phyloP scores from a whole-genome alignment of 441 rosid genomes.

The Geranium incanum region DNA sequence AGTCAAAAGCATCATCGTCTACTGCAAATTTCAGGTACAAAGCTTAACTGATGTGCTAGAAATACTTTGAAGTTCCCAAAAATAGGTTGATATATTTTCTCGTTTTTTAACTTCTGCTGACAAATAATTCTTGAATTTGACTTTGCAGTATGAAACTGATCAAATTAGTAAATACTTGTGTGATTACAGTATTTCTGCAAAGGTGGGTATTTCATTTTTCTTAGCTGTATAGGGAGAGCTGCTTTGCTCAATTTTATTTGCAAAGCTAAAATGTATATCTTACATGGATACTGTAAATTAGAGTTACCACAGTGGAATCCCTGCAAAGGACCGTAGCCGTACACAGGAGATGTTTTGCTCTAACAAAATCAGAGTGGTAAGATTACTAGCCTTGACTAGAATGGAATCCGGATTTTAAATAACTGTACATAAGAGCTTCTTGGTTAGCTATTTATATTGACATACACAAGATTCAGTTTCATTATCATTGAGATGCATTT shows the following conservation, averaged over 20 bases:
- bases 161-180: constrained; percentile 65
- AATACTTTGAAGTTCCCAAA: not conserved
- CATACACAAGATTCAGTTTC: constrained; percentile 4
- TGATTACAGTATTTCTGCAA: constrained; percentile 66
- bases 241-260: constrained; percentile 14
- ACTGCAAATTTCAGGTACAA: constrained; percentile 93
- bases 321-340: constrained; percentile 64
- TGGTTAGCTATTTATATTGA: constrained; percentile 12
- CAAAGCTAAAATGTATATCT: constrained; percentile 20
- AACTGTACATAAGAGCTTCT: not conserved
- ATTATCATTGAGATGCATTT: constrained; percentile 18
- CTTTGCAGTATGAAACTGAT: constrained; percentile 79
- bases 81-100: not conserved
- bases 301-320: constrained; percentile 87
- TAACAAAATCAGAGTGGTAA: constrained; percentile 91
- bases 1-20: constrained; percentile 67
- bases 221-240: constrained; percentile 10
- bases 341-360: constrained; percentile 78
- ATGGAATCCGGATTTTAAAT: constrained; percentile 8
- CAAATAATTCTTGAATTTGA: constrained; percentile 23
- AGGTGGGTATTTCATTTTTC: constrained; percentile 40
- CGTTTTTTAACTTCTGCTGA: constrained; percentile 11
- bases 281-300: constrained; percentile 28
- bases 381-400: constrained; percentile 22
- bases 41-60: not conserved